phyloP scores from a whole-genome alignment of 140 eudicot genomes.

The Anethum foeniculum region DNA sequence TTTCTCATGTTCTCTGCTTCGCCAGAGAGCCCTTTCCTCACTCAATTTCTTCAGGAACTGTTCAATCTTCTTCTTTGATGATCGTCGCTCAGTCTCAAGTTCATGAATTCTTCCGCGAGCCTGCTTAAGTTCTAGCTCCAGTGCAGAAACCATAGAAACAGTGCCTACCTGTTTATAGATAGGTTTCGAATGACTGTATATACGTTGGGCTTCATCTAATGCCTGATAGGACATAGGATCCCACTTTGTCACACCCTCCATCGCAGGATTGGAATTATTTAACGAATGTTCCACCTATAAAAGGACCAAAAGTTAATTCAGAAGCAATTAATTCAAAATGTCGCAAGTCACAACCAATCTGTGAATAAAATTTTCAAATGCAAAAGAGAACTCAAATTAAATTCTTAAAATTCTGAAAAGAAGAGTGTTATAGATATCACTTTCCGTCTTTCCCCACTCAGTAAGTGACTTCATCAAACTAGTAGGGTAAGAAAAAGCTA shows the following conservation, averaged over 20 bases:
- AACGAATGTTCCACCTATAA: slow-evolving; percentile 14
- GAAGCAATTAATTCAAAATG: not conserved
- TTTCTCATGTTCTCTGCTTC: slow-evolving; percentile 29
- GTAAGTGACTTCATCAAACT: not conserved
- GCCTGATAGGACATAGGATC: slow-evolving; percentile 18
- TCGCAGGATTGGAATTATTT: slow-evolving; percentile 13
- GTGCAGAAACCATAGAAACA: slow-evolving; percentile 18
- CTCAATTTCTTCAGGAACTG: slow-evolving; percentile 27
- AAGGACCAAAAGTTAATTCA: not conserved
- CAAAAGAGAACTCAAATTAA: not conserved
- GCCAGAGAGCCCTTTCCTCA: slow-evolving; percentile 35
- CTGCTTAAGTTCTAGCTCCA: slow-evolving; percentile 27
- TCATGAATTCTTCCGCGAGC: slow-evolving; percentile 23
- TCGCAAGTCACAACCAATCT: not conserved
- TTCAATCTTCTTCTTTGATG: slow-evolving; percentile 27
- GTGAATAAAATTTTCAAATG: not conserved
- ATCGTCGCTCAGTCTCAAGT: slow-evolving; percentile 28
- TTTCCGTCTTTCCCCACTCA: not conserved
- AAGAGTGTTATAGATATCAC: not conserved
- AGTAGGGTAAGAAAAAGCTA: not conserved
- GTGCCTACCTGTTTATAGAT: slow-evolving; percentile 4
- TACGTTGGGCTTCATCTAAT: slow-evolving; percentile 7
- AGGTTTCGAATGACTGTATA: not conserved
- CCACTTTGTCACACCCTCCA: slow-evolving; percentile 49
- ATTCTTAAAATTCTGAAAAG: not conserved